Evolutionary conservation across 1,139 yeast genomes (phyloP), one percentile per base, ranked within the genome.

Genomic region (Suhomyces chickasaworum): DNA sequence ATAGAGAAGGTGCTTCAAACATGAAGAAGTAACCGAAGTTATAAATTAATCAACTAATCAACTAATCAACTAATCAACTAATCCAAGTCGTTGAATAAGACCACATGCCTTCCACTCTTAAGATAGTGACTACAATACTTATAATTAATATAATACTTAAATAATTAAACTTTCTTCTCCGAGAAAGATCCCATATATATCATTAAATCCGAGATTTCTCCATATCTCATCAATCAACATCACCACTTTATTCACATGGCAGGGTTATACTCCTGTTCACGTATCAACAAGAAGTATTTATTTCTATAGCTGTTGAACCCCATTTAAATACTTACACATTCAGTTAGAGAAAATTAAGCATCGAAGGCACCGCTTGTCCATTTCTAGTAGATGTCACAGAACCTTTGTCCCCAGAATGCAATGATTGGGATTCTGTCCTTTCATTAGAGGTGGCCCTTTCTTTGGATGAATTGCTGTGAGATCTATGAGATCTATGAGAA

Each of bases 1-100:
- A 64, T 39, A 40, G 40, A 5, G 47, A 53, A 22, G 69, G 58
- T 7, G 4, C 10, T 2, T 13, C 5, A 4, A 8, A 13, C 17
- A 29, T 29, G 32, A 29, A 13, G 7, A 29, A 29, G 32, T 29
- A 15, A 13, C 2, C 12, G 4, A 10, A n/a, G n/a, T n/a, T n/a
- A 9, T 10, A 10, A 10, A 25, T 25, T 13, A 13, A 25, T 25
- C 13, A 21, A 23, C 27, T 23, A 12, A 8, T 23, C n/a, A n/a
- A n/a, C n/a, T n/a, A n/a, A n/a, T n/a, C n/a, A n/a, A n/a, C n/a
- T n/a, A n/a, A n/a, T n/a, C n/a, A n/a, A n/a, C n/a, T n/a, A n/a
- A n/a, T n/a, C n/a, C n/a, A n/a, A n/a, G n/a, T n/a, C n/a, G n/a
- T n/a, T n/a, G n/a, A n/a, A n/a, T n/a, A n/a, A n/a, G n/a, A n/a